Evolutionary conservation across 2,329 filamentous ascomycete genomes (phyloP).

Genomic region (Colletotrichum sublineola): DNA sequence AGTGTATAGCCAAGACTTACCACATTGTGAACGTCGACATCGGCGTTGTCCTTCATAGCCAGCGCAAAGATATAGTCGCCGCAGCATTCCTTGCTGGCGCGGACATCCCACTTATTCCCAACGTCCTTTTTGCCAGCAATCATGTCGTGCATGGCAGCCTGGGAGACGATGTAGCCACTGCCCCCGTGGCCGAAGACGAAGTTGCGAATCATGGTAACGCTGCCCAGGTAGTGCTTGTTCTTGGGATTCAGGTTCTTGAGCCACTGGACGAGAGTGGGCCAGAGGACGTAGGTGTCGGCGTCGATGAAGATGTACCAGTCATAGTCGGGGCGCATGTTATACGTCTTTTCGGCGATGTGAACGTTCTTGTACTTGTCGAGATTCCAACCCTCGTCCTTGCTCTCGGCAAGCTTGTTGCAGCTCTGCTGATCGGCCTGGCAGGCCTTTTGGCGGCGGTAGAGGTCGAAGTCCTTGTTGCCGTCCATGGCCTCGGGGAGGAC

Average conservation of each 20-base stretch:
- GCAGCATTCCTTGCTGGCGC: constrained; percentile 59
- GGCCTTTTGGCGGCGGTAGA: constrained; percentile 60
- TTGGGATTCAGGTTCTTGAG: constrained; percentile 58
- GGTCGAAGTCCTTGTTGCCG: constrained; percentile 63
- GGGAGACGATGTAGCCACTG: constrained; percentile 66
- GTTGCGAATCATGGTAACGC: constrained; percentile 57
- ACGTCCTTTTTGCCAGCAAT: constrained; percentile 59
- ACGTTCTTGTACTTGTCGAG: constrained; percentile 75
- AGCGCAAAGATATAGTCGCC: constrained; percentile 65
- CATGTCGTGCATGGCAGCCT: constrained; percentile 62
- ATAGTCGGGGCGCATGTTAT: constrained; percentile 61
- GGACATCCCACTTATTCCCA: constrained; percentile 61
- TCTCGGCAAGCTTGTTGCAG: constrained; percentile 54
- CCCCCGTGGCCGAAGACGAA: constrained; percentile 68
- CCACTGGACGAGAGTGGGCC: constrained; percentile 65
- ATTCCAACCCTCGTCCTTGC: constrained; percentile 60
- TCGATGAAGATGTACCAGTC: constrained; percentile 74
- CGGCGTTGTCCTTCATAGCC: constrained; percentile 60
- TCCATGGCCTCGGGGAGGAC: constrained; percentile 59
- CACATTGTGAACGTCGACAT: constrained; percentile 56
- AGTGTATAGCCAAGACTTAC: constrained; percentile 50
- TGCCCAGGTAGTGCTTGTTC: constrained; percentile 64
- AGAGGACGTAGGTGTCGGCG: constrained; percentile 69
- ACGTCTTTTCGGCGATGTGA: constrained; percentile 70
- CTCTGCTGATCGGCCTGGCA: constrained; percentile 61